These are phyloP conservation scores for Coccomyxa sp. DNA, from an alignment of 139 green algal species.

Conservation along the genomic window DNA sequence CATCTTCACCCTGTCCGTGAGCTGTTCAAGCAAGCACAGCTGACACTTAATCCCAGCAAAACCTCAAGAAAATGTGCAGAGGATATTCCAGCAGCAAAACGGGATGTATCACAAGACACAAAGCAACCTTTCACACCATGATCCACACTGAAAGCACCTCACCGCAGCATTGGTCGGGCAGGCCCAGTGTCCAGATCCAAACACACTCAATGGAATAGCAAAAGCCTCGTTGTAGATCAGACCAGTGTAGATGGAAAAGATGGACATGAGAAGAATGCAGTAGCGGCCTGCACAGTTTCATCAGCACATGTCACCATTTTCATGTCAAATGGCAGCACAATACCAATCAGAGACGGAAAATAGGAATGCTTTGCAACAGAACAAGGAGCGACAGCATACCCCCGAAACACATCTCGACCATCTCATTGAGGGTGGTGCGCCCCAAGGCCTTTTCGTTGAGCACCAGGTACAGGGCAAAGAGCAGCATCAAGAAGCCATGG, in stretches of 20 bases:
- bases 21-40: background rate
- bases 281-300: constrained; percentile 69
- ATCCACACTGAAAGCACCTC: background rate
- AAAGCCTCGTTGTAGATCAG: constrained; percentile 99
- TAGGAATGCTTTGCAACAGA: background rate
- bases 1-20: constrained; percentile 36
- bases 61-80: background rate
- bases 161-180: constrained; percentile 28
- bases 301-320: background rate
- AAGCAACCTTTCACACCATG: background rate
- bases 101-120: background rate
- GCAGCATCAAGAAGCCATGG: constrained; percentile 87
- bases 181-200: constrained; percentile 54
- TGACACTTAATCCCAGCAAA: background rate
- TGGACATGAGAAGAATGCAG: constrained; percentile 92
- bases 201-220: constrained; percentile 87
- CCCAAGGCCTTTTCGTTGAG: constrained; percentile 74
- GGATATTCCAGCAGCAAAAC: background rate
- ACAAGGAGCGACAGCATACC: constrained; percentile 20
- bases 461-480: constrained; percentile 73
- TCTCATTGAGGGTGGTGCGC: constrained; percentile 77
- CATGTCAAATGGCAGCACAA: background rate
- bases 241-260: constrained; percentile 96
- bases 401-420: constrained; percentile 87
- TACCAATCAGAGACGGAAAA: background rate